Base-by-base conservation (phyloP, 2,329 filamentous ascomycete genomes). In the Xylariaceae sp. region DNA sequence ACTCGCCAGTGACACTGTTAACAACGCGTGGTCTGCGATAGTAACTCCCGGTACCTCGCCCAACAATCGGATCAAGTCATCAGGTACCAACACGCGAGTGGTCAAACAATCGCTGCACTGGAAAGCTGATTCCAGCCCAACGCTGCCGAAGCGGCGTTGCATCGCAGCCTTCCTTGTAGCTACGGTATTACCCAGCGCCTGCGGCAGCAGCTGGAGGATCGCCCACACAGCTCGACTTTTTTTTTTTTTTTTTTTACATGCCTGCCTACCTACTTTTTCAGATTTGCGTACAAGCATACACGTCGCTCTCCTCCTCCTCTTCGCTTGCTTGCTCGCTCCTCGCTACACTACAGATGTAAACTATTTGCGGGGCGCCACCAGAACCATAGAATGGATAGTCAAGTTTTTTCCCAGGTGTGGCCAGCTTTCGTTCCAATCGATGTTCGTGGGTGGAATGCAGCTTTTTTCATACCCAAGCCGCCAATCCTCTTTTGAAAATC, bases 191-290 rank as follows among this genome's bases (percentile, higher is more conserved):
- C 65, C 62, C 66, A 68, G 65, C 23, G 23, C 23, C 23, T 30
- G 23, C 23, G 58, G 63, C 64, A 62, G 64, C 66, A 70, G 67
- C 60, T 68, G 65, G 68, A 70, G 66, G 68, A 70, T 70, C 68
- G 64, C 66, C 68, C 64, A 65, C 66, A 63, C 66, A 66, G 64
- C 60, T 63, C 65, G 63, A 66, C 51, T 55, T 59, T 50, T 57
- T 30, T 18, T 18, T 18, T 17, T 17, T 18, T 18, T 18, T 30
- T 55, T 59, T 50, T 57, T 30, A 30, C 23, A 30, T 30, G 23
- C 5, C 23, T 30, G 5, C 23, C 23, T 5, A 5, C 5, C 5
- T 18, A 18, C 17, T 30, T 30, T 30, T 30, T 30, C 23, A 42
- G 37, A 42, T 42, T 42, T 42, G 13, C 37, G 37, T 30, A 60